phyloP scores from a whole-genome alignment of 352 stramenopile species.

The Achlya hypogyna region DNA sequence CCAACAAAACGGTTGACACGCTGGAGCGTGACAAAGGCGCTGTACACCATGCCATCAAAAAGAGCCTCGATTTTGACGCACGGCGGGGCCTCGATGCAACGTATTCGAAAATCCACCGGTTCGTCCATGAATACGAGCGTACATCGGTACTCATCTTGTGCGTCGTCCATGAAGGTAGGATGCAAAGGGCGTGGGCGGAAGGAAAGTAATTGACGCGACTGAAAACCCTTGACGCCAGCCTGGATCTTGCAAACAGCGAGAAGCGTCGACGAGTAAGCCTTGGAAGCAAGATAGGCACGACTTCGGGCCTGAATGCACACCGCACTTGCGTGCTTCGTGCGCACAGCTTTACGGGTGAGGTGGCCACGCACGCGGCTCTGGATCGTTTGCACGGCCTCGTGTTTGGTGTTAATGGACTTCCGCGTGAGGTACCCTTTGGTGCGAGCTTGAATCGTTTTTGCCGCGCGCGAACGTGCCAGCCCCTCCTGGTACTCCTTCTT shows the following conservation, averaged over 20 bases:
- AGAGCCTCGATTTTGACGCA: constrained; percentile 17
- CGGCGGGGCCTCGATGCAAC: constrained; percentile 7
- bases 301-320: not conserved
- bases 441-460: constrained; percentile 13
- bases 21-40: constrained; percentile 12
- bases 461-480: not conserved
- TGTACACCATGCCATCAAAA: not conserved
- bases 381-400: not conserved
- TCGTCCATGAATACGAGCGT: not conserved
- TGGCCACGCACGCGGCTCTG: constrained; percentile 2
- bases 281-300: not conserved
- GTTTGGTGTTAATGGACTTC: not conserved
- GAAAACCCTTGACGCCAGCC: constrained; percentile 1
- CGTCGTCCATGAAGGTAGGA: not conserved
- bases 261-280: not conserved
- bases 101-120: constrained; percentile 18
- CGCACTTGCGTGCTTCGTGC: not conserved
- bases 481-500: not conserved
- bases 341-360: not conserved
- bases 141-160: not conserved
- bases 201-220: not conserved
- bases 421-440: constrained; percentile 6
- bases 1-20: constrained; percentile 11
- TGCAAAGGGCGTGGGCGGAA: not conserved
- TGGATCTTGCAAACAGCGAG: constrained; percentile 15